phyloP scores from a whole-genome alignment of 495 filamentous ascomycete species.

The Staphylotrichum longicolle region DNA sequence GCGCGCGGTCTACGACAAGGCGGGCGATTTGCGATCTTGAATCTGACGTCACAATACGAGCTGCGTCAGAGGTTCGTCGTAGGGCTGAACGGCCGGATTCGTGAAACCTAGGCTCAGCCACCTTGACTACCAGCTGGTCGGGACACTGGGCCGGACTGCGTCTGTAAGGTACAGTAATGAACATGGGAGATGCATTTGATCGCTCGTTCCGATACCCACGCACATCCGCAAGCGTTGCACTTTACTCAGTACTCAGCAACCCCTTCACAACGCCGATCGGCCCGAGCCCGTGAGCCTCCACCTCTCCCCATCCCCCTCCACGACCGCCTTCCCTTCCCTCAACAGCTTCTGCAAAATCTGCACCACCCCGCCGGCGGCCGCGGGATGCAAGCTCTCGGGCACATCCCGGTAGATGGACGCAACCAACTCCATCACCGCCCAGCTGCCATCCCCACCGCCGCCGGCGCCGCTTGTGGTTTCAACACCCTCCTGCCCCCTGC shows the following conservation, averaged over 20 bases:
- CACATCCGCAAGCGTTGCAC: too few species aligned
- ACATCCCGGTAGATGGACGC: conserved; percentile 80
- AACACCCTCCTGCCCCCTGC: too few species aligned
- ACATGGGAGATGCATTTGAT: too few species aligned
- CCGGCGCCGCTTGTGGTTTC: too few species aligned
- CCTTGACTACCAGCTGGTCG: too few species aligned
- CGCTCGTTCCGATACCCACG: too few species aligned
- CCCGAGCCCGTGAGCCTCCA: conserved; percentile 49
- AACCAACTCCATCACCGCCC: conserved; percentile 78
- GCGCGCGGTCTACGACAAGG: not conserved
- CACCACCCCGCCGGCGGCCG: conserved; percentile 66
- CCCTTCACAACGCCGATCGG: conserved; percentile 43
- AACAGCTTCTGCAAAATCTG: conserved; percentile 70
- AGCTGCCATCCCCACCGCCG: conserved; percentile 49
- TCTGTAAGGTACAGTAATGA: too few species aligned
- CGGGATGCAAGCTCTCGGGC: conserved; percentile 67
- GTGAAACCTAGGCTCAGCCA: too few species aligned
- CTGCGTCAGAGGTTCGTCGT: conserved; percentile 2
- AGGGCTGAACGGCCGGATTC: conserved; percentile 14
- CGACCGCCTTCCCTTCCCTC: conserved; percentile 59
- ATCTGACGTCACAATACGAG: conserved; percentile 17
- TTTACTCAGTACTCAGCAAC: too few species aligned
- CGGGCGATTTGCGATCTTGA: not conserved
- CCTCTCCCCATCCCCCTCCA: conserved; percentile 44
- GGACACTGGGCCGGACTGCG: too few species aligned